phyloP scores from a whole-genome alignment of 1,284 basidiomycete genomes.

The Fistulinella cinereoalba region DNA sequence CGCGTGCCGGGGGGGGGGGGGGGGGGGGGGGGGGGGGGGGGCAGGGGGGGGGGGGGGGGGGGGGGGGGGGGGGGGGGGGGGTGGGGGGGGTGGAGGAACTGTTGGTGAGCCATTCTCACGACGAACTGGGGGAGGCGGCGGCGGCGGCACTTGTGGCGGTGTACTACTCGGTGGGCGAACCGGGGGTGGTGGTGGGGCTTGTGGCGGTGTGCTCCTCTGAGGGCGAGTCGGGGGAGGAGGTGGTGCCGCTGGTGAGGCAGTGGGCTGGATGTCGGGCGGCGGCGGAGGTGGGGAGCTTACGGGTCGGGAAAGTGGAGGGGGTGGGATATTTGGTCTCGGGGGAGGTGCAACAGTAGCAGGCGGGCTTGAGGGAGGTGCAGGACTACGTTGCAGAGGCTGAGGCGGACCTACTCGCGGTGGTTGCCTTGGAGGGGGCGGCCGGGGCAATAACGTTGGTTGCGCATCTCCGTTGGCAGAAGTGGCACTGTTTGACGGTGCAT shows the following conservation, averaged over 20 bases:
- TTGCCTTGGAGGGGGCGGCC: constrained; percentile 27
- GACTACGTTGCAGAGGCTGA: constrained; percentile 28
- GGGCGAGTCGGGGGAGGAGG: background rate
- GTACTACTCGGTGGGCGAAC: background rate
- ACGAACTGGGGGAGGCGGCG: background rate
- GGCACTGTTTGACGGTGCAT: no score
- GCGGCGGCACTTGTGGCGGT: background rate
- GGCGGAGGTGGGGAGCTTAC: constrained; percentile 5
- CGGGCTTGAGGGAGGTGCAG: constrained; percentile 32
- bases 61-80: background rate
- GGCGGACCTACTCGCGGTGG: constrained; percentile 31
- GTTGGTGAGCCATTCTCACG: background rate
- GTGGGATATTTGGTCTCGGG: constrained; percentile 34
- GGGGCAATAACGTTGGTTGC: constrained; percentile 23
- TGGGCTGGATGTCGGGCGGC: no score
- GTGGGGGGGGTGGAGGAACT: background rate
- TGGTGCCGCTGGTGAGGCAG: no score
- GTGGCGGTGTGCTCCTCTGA: background rate
- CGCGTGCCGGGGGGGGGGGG: no score
- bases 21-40: no score
- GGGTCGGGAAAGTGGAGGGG: constrained; percentile 38
- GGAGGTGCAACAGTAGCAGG: constrained; percentile 25
- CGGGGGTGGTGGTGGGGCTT: background rate
- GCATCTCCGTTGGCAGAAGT: no score
- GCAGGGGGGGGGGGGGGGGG: no score